Evolutionary conservation across 306 rosid genomes (phyloP).

Genomic region (Herpetospermum pedunculosum): DNA sequence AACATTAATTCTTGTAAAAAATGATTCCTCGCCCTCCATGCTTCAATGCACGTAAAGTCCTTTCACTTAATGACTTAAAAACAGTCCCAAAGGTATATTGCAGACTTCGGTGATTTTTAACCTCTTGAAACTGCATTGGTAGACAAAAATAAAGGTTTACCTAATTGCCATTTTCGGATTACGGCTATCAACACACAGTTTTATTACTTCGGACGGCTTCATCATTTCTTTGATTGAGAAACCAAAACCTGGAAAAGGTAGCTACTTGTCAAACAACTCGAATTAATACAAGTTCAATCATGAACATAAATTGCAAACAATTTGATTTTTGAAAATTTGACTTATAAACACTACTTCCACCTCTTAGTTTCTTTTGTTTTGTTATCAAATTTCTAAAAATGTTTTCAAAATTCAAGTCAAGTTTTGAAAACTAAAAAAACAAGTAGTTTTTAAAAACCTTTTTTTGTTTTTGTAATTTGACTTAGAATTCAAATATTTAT

Average conservation of each 20-base stretch:
- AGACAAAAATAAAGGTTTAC: slow-evolving; percentile 33
- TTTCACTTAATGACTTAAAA: neutral
- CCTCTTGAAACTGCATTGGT: neutral
- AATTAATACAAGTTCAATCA: neutral
- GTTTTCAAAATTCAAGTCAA: too few relatives aligned
- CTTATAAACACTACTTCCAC: too few relatives aligned
- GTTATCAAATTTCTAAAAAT: too few relatives aligned
- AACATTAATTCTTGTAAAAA: neutral
- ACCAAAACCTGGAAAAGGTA: slow-evolving; percentile 56
- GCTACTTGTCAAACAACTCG: slow-evolving; percentile 22
- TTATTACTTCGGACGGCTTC: slow-evolving; percentile 57
- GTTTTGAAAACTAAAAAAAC: too few relatives aligned
- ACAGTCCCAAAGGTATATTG: neutral
- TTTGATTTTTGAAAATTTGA: too few relatives aligned
- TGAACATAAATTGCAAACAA: too few relatives aligned
- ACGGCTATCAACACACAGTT: slow-evolving; percentile 41
- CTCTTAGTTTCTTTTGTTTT: too few relatives aligned
- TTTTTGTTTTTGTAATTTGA: too few relatives aligned
- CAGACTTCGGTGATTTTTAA: slow-evolving; percentile 8
- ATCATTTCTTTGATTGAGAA: slow-evolving; percentile 48
- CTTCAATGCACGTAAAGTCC: neutral
- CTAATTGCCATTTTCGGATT: slow-evolving; percentile 69
- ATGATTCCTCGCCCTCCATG: neutral
- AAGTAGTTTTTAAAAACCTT: too few relatives aligned
- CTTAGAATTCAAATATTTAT: too few relatives aligned